Evolutionary conservation across 805 yeast genomes (phyloP), one percentile per base, ranked within the genome.

Genomic region (Hanseniaspora jakobsenii): DNA sequence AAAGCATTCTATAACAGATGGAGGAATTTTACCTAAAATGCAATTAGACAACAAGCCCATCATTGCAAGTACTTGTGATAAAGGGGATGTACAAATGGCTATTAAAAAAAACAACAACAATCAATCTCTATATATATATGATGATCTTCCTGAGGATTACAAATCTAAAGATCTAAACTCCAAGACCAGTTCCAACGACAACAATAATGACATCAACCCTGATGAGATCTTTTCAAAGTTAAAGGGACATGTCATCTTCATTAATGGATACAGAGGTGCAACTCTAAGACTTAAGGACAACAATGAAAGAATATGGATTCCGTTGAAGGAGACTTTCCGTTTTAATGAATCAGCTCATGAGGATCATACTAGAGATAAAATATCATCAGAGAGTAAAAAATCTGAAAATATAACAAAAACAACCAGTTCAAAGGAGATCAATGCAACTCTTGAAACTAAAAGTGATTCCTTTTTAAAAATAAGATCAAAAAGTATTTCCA

Each of bases 241-340:
- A 1, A 78, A 76, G 18, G 95, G 95, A 4, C 86, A 86, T 55
- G 69, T 87, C 2, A 73, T 87, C 2, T 66, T 87, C 1, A 48
- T 87, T 59, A 95, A 95, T 4, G 96, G 96, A 0, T 87, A 81
- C 60, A 67, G 96, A 53, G 96, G 96, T 2, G 75, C 85, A 36
- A 72, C 80, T 4, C 62, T 87, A 42, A 59, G 89, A 35, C 91
- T 83, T 54, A 55, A 73, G 1, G 63, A 64, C 10, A 78, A 94
- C 0, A 61, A 67, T 12, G 73, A 77, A 48, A 65, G 89, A 42
- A 72, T 81, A 1, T 87, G 96, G 96, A 73, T 86, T 32, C 95
- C 96, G 0, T 56, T 81, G 5, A 80, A 81, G n/a, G n/a, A n/a
- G n/a, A n/a, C n/a, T n/a, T n/a, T n/a, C n/a, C n/a, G n/a, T n/a